Base-by-base conservation (phyloP, 2,329 filamentous ascomycete species). In the Fusarium subglutinans region DNA sequence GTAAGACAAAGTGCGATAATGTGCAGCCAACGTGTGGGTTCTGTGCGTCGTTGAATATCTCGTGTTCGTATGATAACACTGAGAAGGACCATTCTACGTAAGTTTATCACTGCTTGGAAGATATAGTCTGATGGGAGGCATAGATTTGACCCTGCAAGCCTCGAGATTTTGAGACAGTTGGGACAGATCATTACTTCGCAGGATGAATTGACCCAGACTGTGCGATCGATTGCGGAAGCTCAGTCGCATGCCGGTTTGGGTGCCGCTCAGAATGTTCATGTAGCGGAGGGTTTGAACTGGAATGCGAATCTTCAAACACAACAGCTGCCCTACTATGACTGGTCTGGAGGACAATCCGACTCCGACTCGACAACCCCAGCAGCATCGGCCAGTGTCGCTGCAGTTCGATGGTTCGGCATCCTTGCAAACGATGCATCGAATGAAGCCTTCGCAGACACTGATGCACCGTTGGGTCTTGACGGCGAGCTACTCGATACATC, bases 1-100 rank as follows among this genome's bases (percentile, higher is more conserved):
- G 82, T 15, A 81, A 82, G 68, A 83, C 81, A 28, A 83, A 83
- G 58, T 83, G 82, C 69, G 82, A 83, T 63, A 83, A 83, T 61
- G 76, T 77, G 13, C 79, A 80, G 45, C 82, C 82, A 6, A 78
- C 78, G 0, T 83, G 82, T 63, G 81, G 81, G 14, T 83, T 82
- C 47, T 83, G 82, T 65, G 74, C 76, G 22, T 79, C 78, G 20
- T 71, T 81, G 37, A 78, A 77, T 26, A 81, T 81, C 17, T 70
- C 77, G 15, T 83, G 81, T 69, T 80, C 78, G 9, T 83, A 82
- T n/a, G 77, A 79, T 20, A 73, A 69, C 30, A 63, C 72, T 1
- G 74, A 77, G 22, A 78, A 75, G 24, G 78, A 80, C 28, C 77
- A 77, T 57, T 80, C 79, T 20, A 70, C 77, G 79, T 79, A 13